Percentiles rank a stretch among this genome's conserved stretches.
These are phyloP conservation scores for Neckera pumila DNA, from an alignment of 225 moss, liverwort and hornwort species.

Conservation along the genomic window DNA sequence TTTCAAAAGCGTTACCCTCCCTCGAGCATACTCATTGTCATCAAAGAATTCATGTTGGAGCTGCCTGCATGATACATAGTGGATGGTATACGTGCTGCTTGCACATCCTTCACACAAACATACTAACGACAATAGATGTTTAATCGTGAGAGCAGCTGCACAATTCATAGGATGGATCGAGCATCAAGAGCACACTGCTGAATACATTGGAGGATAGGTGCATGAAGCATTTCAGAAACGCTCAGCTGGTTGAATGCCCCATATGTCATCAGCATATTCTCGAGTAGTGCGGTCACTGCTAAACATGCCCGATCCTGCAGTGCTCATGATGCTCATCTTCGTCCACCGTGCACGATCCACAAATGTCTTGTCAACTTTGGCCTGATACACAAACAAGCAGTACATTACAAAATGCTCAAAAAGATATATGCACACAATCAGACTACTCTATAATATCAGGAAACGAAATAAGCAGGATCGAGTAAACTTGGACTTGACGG, in stretches of 20 bases:
- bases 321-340: slow-evolving; percentile 83
- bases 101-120: neutral
- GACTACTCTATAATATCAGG: neutral
- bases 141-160: neutral
- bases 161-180: neutral
- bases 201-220: neutral
- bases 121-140: neutral
- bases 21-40: neutral
- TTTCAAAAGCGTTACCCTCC: neutral
- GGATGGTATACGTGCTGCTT: neutral
- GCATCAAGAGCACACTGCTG: neutral
- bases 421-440: neutral
- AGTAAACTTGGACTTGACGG: neutral
- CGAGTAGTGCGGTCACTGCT: slow-evolving; percentile 69
- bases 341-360: slow-evolving; percentile 62
- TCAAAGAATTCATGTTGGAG: neutral
- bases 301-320: slow-evolving; percentile 83
- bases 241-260: slow-evolving; percentile 63
- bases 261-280: slow-evolving; percentile 68
- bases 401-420: neutral
- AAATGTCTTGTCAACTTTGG: slow-evolving; percentile 62
- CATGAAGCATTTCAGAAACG: slow-evolving; percentile 11
- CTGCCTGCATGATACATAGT: neutral
- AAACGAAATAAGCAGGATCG: neutral
- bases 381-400: slow-evolving; percentile 21